Conservation (phyloP, 2,329 filamentous ascomycete species). For the Endoconidiophora polonica region DNA sequence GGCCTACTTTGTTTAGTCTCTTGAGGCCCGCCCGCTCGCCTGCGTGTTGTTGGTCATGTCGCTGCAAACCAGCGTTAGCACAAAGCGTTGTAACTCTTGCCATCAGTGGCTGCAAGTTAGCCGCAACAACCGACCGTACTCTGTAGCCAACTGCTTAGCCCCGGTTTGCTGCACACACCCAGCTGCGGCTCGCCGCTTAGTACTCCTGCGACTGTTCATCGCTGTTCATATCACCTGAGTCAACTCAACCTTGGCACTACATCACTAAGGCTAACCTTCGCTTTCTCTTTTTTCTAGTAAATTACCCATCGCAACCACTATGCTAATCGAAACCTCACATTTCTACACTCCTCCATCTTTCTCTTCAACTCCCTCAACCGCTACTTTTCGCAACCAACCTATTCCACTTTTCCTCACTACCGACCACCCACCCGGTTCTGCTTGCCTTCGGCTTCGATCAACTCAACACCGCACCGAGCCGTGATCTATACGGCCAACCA, state of each 20-base stretch:
- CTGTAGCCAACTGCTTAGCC: too few species aligned
- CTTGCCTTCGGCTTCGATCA: neutral
- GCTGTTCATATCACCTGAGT: too few species aligned
- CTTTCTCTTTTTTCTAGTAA: neutral
- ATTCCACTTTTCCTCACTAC: conserved; percentile 1
- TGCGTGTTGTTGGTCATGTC: too few species aligned
- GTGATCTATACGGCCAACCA: conserved; percentile 1
- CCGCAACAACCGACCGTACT: too few species aligned
- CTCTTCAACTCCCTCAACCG: conserved; percentile 2
- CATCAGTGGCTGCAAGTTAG: too few species aligned
- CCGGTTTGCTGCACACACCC: too few species aligned
- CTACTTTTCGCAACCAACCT: neutral
- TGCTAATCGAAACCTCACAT: conserved; percentile 9
- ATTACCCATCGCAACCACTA: conserved; percentile 8
- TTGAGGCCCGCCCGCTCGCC: neutral
- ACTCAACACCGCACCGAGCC: conserved; percentile 6
- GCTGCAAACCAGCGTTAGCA: neutral
- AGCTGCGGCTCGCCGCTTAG: neutral
- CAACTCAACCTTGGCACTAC: neutral
- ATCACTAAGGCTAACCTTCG: neutral
- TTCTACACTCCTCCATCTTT: conserved; percentile 3
- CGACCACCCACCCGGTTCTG: conserved; percentile 8
- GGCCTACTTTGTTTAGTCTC: neutral
- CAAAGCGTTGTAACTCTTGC: neutral
- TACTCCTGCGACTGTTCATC: neutral